Base-by-base conservation (phyloP, 2,329 filamentous ascomycete species). In the Hypoxylon sp. region DNA sequence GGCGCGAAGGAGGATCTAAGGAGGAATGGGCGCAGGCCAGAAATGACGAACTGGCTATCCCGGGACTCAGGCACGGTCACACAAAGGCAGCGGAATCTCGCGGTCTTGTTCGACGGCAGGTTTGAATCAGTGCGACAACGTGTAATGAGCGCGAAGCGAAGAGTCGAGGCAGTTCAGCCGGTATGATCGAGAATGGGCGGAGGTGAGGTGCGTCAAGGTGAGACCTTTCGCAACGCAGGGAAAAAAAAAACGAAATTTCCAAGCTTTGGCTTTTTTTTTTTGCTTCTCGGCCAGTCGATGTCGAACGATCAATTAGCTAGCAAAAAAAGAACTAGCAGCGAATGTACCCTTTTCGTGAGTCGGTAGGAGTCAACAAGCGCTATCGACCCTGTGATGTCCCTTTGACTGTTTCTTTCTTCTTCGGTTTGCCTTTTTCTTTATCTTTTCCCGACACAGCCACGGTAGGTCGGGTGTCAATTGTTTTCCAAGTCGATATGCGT, bases 111-210 rank as follows among this genome's bases (percentile, higher is more conserved):
- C 67, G 70, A 74, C 70, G 73, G 67, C 62, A 73, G 60, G 71
- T 74, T 62, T 77, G 73, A 71, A 74, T 78, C 75, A 74, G 76
- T 78, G 74, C 72, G 71, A 77, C 74, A 66, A 55, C 62, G 65
- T 69, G 69, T 69, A 68, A 69, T 73, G 59, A 63, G 70, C 61
- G 66, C 69, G 63, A 66, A 73, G 71, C 68, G 71, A 75, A 47
- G 52, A 68, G 67, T 63, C 59, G 67, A 63, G 44, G 52, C 39
- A 67, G 53, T 67, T 73, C 59, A 67, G 67, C 73, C 67, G 72
- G 69, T 64, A 60, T 68, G 63, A 68, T 68, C 59, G 53, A 66
- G 53, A 66, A 51, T 37, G 29, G 53, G 24, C 31, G 44, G 39
- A 71, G 59, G 47, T 63, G 69, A 64, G 59, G 62, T 71, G 65